Conservation (phyloP, 495 filamentous ascomycete species). For the Alectoria sarmentosa region DNA sequence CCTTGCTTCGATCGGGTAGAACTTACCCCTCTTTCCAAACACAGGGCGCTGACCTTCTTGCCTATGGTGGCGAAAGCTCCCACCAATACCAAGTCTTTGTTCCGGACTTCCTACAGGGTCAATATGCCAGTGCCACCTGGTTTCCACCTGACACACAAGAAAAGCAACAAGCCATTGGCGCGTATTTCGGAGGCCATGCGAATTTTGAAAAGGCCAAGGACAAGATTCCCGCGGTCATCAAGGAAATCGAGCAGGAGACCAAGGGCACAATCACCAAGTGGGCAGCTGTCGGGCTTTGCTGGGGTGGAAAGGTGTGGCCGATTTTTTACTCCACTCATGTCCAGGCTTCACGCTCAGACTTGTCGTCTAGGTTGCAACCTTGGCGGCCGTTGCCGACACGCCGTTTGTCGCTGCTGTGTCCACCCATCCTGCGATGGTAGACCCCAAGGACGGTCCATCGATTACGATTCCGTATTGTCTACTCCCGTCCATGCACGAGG, state of each 20-base stretch:
- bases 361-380: constrained; percentile 39
- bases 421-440: constrained; percentile 78
- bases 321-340: not conserved
- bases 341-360: not conserved
- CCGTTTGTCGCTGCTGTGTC: constrained; percentile 61
- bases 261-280: constrained; percentile 54
- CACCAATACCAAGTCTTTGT: constrained; percentile 59
- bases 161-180: constrained; percentile 52
- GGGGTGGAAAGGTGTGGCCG: constrained; percentile 61
- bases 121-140: constrained; percentile 48
- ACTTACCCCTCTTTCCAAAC: not conserved
- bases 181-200: constrained; percentile 52
- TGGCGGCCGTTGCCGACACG: constrained; percentile 45
- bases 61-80: constrained; percentile 44
- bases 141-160: constrained; percentile 61
- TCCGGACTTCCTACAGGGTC: constrained; percentile 61
- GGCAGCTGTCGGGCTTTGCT: constrained; percentile 85
- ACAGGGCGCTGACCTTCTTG: constrained; percentile 65
- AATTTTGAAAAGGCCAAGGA: constrained; percentile 44
- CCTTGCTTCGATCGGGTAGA: not conserved
- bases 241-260: constrained; percentile 45
- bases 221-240: constrained; percentile 45
- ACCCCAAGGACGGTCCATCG: constrained; percentile 50
- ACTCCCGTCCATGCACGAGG: constrained; percentile 58
- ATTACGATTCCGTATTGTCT: constrained; percentile 36